Evolutionary conservation across 345 rosid species (phyloP).

Genomic region (Sisymbrium altissimum): DNA sequence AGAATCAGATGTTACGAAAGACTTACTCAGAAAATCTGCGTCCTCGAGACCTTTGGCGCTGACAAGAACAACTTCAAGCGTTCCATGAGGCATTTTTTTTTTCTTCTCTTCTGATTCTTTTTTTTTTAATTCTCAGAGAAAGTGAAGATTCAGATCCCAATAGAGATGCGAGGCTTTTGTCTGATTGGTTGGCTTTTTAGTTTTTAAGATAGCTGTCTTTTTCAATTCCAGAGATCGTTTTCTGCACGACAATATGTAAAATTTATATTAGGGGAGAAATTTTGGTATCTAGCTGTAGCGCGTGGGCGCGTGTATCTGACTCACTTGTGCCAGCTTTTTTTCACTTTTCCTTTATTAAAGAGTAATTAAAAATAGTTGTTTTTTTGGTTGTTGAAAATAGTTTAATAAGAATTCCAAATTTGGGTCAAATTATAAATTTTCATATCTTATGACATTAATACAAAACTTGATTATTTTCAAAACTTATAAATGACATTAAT

Average conservation of each 20-base stretch:
- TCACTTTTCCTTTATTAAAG: neutral
- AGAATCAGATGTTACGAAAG: neutral
- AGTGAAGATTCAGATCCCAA: constrained; percentile 27
- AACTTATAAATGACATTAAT: no score
- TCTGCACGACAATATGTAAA: constrained; percentile 11
- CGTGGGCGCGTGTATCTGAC: neutral
- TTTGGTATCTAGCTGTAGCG: neutral
- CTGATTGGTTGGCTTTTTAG: constrained; percentile 20
- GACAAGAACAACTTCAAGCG: constrained; percentile 60
- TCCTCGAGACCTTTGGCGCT: constrained; percentile 63
- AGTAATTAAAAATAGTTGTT: neutral
- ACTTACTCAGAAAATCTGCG: constrained; percentile 52
- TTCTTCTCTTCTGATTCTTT: neutral
- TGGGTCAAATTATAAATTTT: no score
- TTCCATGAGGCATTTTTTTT: constrained; percentile 50
- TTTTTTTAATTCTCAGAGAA: neutral
- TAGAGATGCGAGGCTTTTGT: constrained; percentile 20
- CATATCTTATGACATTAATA: no score
- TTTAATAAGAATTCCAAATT: no score
- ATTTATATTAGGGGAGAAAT: neutral
- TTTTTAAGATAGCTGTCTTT: neutral
- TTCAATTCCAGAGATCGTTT: neutral
- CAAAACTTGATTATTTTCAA: no score
- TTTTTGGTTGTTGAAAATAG: neutral
- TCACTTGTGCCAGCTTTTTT: neutral